These are phyloP conservation scores for Termitomyces sp. DNA, from an alignment of 768 basidiomycete genomes.

Conservation along the genomic window DNA sequence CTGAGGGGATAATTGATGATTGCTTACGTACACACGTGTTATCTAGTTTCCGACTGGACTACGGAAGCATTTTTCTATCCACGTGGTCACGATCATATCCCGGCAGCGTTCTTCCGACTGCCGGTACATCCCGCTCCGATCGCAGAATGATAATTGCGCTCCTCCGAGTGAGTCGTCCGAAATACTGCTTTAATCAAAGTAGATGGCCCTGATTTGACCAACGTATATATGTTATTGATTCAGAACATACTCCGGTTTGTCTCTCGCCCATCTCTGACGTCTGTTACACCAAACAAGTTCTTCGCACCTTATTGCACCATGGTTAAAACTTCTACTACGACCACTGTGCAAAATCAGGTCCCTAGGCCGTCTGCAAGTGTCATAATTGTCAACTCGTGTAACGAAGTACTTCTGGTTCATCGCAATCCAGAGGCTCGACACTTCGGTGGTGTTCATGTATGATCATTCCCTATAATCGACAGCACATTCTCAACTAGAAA, in stretches of 20 bases:
- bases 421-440: conserved; percentile 58
- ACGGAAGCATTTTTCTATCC: not conserved
- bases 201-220: not conserved
- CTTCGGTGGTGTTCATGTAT: conserved; percentile 64
- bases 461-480: conserved; percentile 15
- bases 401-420: conserved; percentile 67
- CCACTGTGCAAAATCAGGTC: conserved; percentile 1
- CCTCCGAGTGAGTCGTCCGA: not conserved
- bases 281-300: not conserved
- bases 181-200: not conserved
- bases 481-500: not conserved
- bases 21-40: too few species aligned
- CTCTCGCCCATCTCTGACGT: not conserved
- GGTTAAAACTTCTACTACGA: not conserved
- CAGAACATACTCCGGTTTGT: not conserved
- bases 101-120: not conserved
- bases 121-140: not conserved
- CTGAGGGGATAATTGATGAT: too few species aligned
- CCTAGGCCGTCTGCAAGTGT: conserved; percentile 66
- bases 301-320: conserved; percentile 3
- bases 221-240: conserved; percentile 2
- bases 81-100: not conserved
- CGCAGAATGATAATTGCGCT: not conserved
- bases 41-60: too few species aligned
- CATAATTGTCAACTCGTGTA: conserved; percentile 56